Base-by-base conservation (phyloP, 2,329 filamentous ascomycete species). In the Ceratocystis variospora region DNA sequence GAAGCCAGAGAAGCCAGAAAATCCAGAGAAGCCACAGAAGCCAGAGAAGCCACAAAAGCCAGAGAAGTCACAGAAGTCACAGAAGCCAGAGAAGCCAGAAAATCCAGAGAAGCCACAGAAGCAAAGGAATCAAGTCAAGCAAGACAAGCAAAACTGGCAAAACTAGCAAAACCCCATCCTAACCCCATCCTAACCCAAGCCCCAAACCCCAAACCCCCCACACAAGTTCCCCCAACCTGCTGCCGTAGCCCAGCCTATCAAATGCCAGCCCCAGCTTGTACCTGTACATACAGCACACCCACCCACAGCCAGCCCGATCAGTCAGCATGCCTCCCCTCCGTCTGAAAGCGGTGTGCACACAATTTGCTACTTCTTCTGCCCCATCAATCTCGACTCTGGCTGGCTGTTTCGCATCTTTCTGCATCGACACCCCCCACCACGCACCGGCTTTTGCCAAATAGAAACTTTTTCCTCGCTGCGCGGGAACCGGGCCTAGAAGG, bases 271-370 rank as follows among this genome's bases (percentile, higher is more conserved):
- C 3, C 33, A 37, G 33, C 33, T 12, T 37, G 33, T 37, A 37
- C 33, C 33, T 37, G 25, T 61, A 61, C 31, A n/a, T n/a, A n/a
- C n/a, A n/a, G n/a, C n/a, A n/a, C n/a, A 37, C 12, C 12, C 12
- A 8, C 33, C 33, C 48, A 53, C 28, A 28, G 6, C 8, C 28
- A 25, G 3, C 48, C 19, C 48, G 15, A 37, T 37, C 25, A 25
- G 19, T 53, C 19, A 22, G 48, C 12, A 19, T 53, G 25, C 48
- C 4, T 25, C 19, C 48, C 46, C 41, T 10, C 33, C 15, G 37
- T 53, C 41, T 37, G 33, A 64, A 64, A 64, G 63, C 63, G 63
- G 63, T 64, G 46, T 64, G 37, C 7, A 41, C 31, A 41, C 31
- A 37, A 25, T 19, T 10, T 25, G 10, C 48, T 8, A 53, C 17